Base-by-base conservation (phyloP, 139 green algal species). In the Micractinium conductrix region DNA sequence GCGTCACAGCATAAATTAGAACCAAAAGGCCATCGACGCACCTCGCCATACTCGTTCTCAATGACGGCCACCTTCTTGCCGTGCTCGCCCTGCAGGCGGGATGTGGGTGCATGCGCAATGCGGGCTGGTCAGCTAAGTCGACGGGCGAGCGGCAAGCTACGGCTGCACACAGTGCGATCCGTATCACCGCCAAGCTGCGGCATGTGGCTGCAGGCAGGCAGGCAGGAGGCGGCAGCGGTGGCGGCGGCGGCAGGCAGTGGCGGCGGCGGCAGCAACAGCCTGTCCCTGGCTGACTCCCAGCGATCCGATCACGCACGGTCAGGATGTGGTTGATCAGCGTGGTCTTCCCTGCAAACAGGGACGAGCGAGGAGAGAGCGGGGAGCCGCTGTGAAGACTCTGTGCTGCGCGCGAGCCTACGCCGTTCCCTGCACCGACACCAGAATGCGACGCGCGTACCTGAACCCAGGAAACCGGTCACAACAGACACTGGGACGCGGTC, bases 261-360 rank as follows among this genome's bases (percentile, higher is more conserved):
- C 74, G 42, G 8, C 40, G 6, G 40, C 38, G 19, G 58, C 58
- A 43, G 42, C 42, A 44, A 5, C n/a, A n/a, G n/a, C n/a, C n/a
- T n/a, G n/a, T n/a, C 24, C 62, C 3, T 0, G 26, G 2, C 7
- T 40, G 38, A 19, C 12, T 16, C 35, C 12, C 2, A 62, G 30
- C 19, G 40, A 43, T 72, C 19, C 81, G 86, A 63, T 81, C 76
- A 0, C 86, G 84, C 37, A 78, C 78, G 4, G 82, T 90, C 0
- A 98, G 78, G 22, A 98, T 95, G 81, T 94, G 86, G 74, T 98
- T 98, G 22, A 98, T 83, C 17, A 98, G 78, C 0, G 94, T 96
- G 0, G 94, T 96, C 80, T 98, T 97, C 3, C 80, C 80, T 71
- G 76, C 76, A 26, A 45, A n/a, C n/a, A 67, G 45, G 45, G 8